Percentiles rank a stretch among this genome's conserved stretches.
Evolutionary conservation across 75 land plant genomes (phyloP).

Genomic region (Cunninghamia lanceolata): DNA sequence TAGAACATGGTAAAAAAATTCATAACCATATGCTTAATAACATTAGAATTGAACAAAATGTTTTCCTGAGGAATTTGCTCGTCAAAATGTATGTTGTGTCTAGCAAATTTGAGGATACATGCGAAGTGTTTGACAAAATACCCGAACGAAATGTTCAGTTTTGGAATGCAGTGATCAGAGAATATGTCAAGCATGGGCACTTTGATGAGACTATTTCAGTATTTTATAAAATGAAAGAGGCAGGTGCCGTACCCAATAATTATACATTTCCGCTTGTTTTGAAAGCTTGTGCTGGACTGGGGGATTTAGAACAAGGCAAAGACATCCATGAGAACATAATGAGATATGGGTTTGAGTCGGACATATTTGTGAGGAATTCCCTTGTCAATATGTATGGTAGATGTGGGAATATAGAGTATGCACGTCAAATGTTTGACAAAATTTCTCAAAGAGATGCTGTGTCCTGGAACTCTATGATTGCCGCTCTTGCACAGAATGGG

Average conservation of each 20-base stretch:
- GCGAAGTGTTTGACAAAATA: background rate
- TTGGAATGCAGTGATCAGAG: conserved; percentile 5
- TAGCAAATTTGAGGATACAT: background rate
- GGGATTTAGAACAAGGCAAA: background rate
- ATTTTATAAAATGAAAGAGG: conserved; percentile 8
- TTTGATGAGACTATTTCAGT: background rate
- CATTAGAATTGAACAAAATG: background rate
- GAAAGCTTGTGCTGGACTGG: conserved; percentile 9
- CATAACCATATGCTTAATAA: conserved; percentile 13
- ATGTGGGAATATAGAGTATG: conserved; percentile 28
- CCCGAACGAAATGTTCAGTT: conserved; percentile 4
- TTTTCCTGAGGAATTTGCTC: conserved; percentile 4
- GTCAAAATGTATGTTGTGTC: conserved; percentile 6
- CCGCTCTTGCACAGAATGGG: conserved; percentile 15
- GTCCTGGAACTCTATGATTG: conserved; percentile 58
- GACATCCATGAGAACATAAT: background rate
- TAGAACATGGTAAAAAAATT: background rate
- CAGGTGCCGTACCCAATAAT: background rate
- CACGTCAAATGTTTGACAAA: conserved; percentile 30
- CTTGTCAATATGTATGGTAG: conserved; percentile 48
- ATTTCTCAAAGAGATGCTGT: conserved; percentile 17
- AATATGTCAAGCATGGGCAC: background rate
- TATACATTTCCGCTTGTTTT: conserved; percentile 4
- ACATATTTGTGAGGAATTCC: conserved; percentile 35
- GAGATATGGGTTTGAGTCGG: conserved; percentile 23